Conservation (phyloP, 768 basidiomycete species). For the Baorangia bicolor region DNA sequence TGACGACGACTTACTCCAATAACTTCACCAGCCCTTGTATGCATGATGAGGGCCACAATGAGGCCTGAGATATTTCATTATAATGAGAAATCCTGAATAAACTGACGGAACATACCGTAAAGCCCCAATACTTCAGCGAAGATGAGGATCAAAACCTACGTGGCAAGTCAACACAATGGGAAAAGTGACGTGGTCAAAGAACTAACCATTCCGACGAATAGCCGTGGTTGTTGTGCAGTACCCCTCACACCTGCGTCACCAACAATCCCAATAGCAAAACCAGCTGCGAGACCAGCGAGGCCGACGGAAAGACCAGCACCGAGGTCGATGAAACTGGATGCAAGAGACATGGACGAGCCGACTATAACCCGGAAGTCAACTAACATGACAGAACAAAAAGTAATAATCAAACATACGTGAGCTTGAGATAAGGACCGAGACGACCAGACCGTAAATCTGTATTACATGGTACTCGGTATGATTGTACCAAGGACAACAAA, state of each 20-base stretch:
- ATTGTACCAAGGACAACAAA: neutral
- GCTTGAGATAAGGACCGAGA: conserved; percentile 93
- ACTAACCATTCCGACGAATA: conserved; percentile 91
- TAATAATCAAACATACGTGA: conserved; percentile 57
- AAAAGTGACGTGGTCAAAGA: neutral
- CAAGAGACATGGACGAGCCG: conserved; percentile 76
- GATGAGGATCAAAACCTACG: conserved; percentile 94
- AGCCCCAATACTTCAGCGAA: conserved; percentile 93
- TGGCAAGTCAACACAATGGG: neutral
- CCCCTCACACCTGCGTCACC: conserved; percentile 98
- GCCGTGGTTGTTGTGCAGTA: conserved; percentile 92
- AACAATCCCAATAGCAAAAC: conserved; percentile 97
- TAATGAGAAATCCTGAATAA: neutral
- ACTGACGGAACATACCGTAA: conserved; percentile 53
- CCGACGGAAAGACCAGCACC: conserved; percentile 93
- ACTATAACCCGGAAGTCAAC: conserved; percentile 44
- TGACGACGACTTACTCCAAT: conserved; percentile 12
- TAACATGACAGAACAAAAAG: neutral
- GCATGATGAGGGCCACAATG: conserved; percentile 96
- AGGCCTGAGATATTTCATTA: conserved; percentile 46
- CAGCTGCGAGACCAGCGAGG: conserved; percentile 93
- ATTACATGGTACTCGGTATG: neutral
- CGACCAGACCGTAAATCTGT: conserved; percentile 96
- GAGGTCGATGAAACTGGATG: conserved; percentile 90
- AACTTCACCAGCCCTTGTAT: conserved; percentile 56